Percentiles rank a stretch among this genome's conserved stretches.
These are phyloP conservation scores for Neohortaea acidophila DNA, from an alignment of 495 filamentous ascomycete genomes.

Conservation along the genomic window DNA sequence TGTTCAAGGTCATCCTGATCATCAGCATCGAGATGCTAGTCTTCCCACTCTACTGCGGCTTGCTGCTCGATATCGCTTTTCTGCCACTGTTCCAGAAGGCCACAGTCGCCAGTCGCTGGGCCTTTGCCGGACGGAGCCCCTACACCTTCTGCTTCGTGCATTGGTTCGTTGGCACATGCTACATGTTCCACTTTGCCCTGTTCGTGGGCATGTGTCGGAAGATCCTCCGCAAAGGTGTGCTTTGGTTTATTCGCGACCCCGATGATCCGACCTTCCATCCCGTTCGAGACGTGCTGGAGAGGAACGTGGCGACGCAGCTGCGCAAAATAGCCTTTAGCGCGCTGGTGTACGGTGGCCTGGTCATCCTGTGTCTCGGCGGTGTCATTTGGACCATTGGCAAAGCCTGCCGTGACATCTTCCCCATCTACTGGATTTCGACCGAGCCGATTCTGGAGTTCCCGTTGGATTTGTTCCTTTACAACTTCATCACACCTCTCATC, in stretches of 20 bases:
- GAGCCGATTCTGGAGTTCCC: constrained; percentile 89
- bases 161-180: constrained; percentile 97
- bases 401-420: constrained; percentile 53
- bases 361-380: constrained; percentile 83
- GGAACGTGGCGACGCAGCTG: constrained; percentile 81
- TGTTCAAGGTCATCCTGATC: constrained; percentile 95
- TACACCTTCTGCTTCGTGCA: constrained; percentile 87
- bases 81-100: constrained; percentile 76
- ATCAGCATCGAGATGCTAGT: constrained; percentile 98
- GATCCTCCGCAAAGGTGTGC: constrained; percentile 82
- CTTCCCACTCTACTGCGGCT: constrained; percentile 88
- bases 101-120: constrained; percentile 55
- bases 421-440: constrained; percentile 82
- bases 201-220: constrained; percentile 99
- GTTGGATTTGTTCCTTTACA: constrained; percentile 87
- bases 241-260: constrained; percentile 97
- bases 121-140: constrained; percentile 60
- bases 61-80: constrained; percentile 76
- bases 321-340: constrained; percentile 94
- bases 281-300: constrained; percentile 88
- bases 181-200: constrained; percentile 99
- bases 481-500: constrained; percentile 79
- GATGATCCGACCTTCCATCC: constrained; percentile 98
- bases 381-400: constrained; percentile 83
- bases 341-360: constrained; percentile 84